phyloP scores from a whole-genome alignment of 345 rosid species.

The Iberis pinnata region DNA sequence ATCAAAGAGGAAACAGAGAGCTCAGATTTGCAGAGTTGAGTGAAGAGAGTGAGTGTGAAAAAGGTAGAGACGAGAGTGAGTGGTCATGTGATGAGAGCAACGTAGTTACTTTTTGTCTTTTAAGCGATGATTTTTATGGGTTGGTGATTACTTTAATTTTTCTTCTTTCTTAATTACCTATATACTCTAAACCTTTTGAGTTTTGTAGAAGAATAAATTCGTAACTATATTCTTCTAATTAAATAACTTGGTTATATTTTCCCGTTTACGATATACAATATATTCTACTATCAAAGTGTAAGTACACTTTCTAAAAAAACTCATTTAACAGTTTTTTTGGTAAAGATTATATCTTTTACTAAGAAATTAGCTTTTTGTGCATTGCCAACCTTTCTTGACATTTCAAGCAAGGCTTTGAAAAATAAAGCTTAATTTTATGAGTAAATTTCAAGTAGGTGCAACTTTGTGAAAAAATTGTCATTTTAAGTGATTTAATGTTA shows the following conservation, averaged over 20 bases:
- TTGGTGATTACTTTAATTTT: slow-evolving; percentile 27
- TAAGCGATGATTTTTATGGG: slow-evolving; percentile 4
- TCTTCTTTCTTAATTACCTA: slow-evolving; percentile 5
- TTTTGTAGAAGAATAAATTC: slow-evolving; percentile 3
- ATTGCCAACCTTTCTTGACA: no score
- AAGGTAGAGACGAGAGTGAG: neutral
- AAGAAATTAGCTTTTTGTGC: slow-evolving; percentile 7
- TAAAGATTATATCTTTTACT: slow-evolving; percentile 4
- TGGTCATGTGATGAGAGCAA: slow-evolving; percentile 27
- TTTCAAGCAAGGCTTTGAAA: no score
- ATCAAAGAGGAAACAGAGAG: slow-evolving; percentile 18
- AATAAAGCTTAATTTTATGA: no score
- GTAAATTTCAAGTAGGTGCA: no score
- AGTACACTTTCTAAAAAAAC: slow-evolving; percentile 11
- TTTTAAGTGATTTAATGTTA: no score
- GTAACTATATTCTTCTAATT: slow-evolving; percentile 5
- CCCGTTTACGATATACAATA: slow-evolving; percentile 22
- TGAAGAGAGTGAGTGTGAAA: slow-evolving; percentile 23
- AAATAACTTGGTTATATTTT: neutral
- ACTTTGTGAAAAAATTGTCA: no score
- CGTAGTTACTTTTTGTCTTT: slow-evolving; percentile 10
- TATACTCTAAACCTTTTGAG: neutral
- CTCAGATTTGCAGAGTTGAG: slow-evolving; percentile 28
- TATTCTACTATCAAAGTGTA: slow-evolving; percentile 19
- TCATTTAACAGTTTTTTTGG: neutral